Evolutionary conservation across 2,329 filamentous ascomycete genomes (phyloP), one percentile per base, ranked within the genome.

Genomic region (Aspergillus oerlinghausenensis): DNA sequence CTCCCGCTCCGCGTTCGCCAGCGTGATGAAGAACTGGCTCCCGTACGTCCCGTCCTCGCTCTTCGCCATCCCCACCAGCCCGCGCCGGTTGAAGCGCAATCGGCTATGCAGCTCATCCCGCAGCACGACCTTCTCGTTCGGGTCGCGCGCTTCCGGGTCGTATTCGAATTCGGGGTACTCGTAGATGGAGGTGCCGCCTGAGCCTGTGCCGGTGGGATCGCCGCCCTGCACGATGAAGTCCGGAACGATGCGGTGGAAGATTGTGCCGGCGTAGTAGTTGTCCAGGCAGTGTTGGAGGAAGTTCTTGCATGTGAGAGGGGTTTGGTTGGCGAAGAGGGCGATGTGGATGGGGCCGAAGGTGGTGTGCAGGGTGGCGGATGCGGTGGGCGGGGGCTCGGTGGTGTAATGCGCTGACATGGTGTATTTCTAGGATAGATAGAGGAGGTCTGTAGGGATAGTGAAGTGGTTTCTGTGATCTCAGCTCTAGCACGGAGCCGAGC

Each of bases 11-110:
- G 88, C 92, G 54, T 80, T 80, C 61, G 86, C 92, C 53, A 99
- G 77, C 0, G 94, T 97, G 60, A 99, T 87, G 78, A 99, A 99
- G 80, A 97, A 97, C 74, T 99, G 94, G 73, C 91, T 96, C 35
- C 91, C 90, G 76, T 97, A 97, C 54, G 89, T 89, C 49, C 92
- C 88, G 59, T 77, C 75, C 52, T 77, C 75, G 43, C 74, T 75
- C 73, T 97, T 97, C 28, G 94, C 94, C 92, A 97, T 97, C n/a
- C 90, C 94, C 65, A 99, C 76, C 65, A 97, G 77, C 0, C 94
- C 94, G 58, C 94, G 83, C 50, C 94, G 82, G 67, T 95, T 97
- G 80, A 94, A 97, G 73, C 95, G 95, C 63, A 99, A 80, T 32
- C 94, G 84, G 65, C 88, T 91, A 74, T 97, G 93, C 63, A 97